phyloP scores from a whole-genome alignment of 108 stramenopile genomes.

The Halocafeteria seosinensis region DNA sequence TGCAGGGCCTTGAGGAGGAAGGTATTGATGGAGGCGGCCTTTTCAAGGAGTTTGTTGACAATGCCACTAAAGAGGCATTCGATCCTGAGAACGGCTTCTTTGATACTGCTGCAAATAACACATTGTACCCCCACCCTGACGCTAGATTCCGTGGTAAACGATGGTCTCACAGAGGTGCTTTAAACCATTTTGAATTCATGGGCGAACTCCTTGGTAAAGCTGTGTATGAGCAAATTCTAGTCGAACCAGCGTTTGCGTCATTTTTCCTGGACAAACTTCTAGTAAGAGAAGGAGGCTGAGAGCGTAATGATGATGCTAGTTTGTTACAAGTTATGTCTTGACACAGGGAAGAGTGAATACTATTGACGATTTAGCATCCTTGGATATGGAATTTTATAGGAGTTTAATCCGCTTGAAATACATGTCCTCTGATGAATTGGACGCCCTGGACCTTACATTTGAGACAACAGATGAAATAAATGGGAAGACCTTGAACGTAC shows the following conservation, averaged over 20 bases:
- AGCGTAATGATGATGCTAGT: too few species aligned
- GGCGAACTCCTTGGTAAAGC: conserved; percentile 86
- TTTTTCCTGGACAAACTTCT: conserved; percentile 68
- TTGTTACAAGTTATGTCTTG: too few species aligned
- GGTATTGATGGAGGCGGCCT: conserved; percentile 98
- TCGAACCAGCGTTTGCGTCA: conserved; percentile 65
- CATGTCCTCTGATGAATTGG: conserved; percentile 44
- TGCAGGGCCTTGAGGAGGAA: conserved; percentile 76
- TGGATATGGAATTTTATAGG: conserved; percentile 71
- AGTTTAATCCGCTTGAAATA: conserved; percentile 56
- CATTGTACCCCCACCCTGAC: conserved; percentile 21
- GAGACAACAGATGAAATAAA: too few species aligned
- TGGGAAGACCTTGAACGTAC: too few species aligned
- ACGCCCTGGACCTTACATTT: conserved; percentile 59
- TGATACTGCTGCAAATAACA: background rate
- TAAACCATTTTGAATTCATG: conserved; percentile 65
- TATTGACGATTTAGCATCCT: conserved; percentile 73
- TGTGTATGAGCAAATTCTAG: conserved; percentile 67
- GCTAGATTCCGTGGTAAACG: conserved; percentile 49
- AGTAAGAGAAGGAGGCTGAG: too few species aligned
- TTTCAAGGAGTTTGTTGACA: conserved; percentile 70
- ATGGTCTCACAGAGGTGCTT: conserved; percentile 44
- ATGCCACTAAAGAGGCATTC: conserved; percentile 28
- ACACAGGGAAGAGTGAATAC: conserved; percentile 52
- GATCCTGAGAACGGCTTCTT: conserved; percentile 11